These are phyloP conservation scores for Ophiosphaerella korrae DNA, from an alignment of 2,329 filamentous ascomycete species.

Conservation along the genomic window DNA sequence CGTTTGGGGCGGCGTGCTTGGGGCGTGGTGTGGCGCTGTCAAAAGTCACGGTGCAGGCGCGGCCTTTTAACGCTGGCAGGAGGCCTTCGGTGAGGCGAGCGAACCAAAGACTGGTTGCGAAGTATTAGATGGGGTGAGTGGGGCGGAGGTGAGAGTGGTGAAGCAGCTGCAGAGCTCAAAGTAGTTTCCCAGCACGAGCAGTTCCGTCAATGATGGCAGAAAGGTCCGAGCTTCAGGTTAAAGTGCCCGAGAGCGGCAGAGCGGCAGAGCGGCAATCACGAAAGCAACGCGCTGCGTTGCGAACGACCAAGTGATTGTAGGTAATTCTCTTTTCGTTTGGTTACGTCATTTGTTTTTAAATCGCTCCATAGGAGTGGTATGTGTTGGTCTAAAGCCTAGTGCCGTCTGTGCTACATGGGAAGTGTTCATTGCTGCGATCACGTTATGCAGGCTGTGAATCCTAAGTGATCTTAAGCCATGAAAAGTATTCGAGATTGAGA, in stretches of 20 bases:
- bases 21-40: constrained; percentile 12
- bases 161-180: constrained; percentile 15
- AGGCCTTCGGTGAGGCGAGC: constrained; percentile 8
- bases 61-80: constrained; percentile 26
- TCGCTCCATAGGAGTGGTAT: no score
- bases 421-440: no score
- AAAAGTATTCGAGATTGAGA: no score
- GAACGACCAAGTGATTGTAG: not conserved
- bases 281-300: constrained; percentile 14
- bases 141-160: constrained; percentile 23
- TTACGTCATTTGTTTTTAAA: no score
- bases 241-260: not conserved
- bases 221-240: not conserved
- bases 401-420: no score
- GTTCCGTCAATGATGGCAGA: constrained; percentile 23
- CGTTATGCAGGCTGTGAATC: no score
- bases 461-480: no score
- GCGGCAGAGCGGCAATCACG: constrained; percentile 10
- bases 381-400: no score
- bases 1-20: constrained; percentile 22
- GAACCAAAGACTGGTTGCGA: constrained; percentile 8
- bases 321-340: no score
- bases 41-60: constrained; percentile 47
- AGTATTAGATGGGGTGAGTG: constrained; percentile 15
- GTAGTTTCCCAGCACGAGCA: constrained; percentile 11